Evolutionary conservation across 2,329 filamentous ascomycete species (phyloP).

Genomic region (Trichoderma koningiopsis): DNA sequence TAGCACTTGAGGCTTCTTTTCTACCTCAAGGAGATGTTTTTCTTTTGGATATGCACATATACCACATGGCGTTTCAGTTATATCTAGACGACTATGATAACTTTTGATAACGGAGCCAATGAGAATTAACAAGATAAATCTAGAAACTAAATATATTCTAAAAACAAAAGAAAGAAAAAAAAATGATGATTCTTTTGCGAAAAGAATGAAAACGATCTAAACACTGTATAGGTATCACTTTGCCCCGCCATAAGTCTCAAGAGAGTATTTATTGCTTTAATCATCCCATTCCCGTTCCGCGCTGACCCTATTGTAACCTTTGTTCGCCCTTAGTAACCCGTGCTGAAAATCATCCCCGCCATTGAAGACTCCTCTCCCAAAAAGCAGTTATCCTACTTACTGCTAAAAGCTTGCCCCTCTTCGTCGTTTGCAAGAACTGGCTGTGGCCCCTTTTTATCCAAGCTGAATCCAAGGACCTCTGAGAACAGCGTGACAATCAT

Average conservation of each 20-base stretch:
- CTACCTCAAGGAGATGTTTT: background rate
- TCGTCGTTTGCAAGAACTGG: conserved; percentile 23
- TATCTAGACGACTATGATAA: background rate
- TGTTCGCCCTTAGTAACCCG: conserved; percentile 12
- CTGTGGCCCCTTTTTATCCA: conserved; percentile 31
- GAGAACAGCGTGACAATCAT: conserved; percentile 38
- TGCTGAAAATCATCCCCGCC: conserved; percentile 1
- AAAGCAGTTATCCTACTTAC: conserved; percentile 18
- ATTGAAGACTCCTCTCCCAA: background rate
- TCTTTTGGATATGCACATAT: conserved; percentile 10
- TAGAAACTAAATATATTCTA: background rate
- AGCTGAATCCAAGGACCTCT: conserved; percentile 36
- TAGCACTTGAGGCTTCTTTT: background rate
- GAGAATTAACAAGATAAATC: background rate
- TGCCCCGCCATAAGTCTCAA: background rate
- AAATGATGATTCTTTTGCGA: background rate
- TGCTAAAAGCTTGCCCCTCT: conserved; percentile 19
- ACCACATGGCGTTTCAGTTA: conserved; percentile 4
- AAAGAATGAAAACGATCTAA: background rate
- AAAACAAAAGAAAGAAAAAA: background rate
- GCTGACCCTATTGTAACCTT: conserved; percentile 19
- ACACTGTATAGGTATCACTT: background rate
- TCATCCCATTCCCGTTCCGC: conserved; percentile 12
- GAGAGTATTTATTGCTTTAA: conserved; percentile 14
- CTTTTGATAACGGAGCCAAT: background rate